Base-by-base conservation (phyloP, 2,329 filamentous ascomycete species). In the Diaporthe longicolla region DNA sequence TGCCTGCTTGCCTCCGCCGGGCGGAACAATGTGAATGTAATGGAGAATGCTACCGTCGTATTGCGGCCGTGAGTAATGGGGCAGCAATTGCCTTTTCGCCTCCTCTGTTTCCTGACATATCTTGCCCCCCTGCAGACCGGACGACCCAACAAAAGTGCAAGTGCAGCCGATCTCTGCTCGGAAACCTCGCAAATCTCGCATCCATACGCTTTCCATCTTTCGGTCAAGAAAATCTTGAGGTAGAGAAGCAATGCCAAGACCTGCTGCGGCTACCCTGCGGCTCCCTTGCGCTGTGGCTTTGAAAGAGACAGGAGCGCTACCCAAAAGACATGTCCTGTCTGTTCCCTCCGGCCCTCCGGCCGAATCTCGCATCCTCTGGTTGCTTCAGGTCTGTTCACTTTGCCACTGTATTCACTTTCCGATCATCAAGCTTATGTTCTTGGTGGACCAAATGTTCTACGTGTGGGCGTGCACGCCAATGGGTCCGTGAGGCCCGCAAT, bases 191-290 rank as follows among this genome's bases (percentile, higher is more conserved):
- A 59, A 50, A 68, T 40, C 63, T 66, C 63, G 63, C 63, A 19
- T 13, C 63, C 45, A 50, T 19, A 37, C 19, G 26, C 40, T 13
- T 37, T 68, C 13, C n/a, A 40, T 40, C 48, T 29, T 35, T 68
- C 24, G 48, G 32, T 54, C 63, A 68, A 40, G 63, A 54, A 68
- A 68, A 54, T n/a, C n/a, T 40, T 9, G 63, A 26, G 9, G 48
- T 48, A 54, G 13, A 54, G n/a, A 40, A 68, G 63, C 45, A 68
- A 68, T 68, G 63, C 63, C 63, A 54, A 68, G 63, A 66, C 29
- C 63, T 10, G 45, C 63, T 52, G 63, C 63, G 63, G 63, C 63
- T 40, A 52, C 63, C 29, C 63, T 66, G 54, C 68, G 43, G 68
- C 54, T 70, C 68, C 54, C 59, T 13, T 24, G 10, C 26, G 26